phyloP scores from a whole-genome alignment of 2,329 filamentous ascomycete genomes.

The Penicillium sp. region DNA sequence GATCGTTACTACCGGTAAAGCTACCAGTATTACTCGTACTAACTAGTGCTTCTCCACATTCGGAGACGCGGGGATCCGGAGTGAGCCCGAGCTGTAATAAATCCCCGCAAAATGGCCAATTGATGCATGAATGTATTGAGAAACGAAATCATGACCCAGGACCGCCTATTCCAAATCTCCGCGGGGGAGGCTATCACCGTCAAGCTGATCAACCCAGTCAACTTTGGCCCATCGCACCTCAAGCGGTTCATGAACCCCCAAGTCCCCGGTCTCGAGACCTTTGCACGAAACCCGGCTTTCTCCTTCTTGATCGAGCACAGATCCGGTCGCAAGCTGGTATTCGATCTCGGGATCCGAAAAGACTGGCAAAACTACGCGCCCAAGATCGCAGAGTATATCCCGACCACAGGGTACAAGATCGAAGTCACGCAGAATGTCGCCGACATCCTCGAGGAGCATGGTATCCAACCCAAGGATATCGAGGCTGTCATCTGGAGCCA shows the following conservation, averaged over 20 bases:
- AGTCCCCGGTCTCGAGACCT: constrained; percentile 10
- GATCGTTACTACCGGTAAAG: constrained; percentile 9
- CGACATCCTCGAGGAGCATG: constrained; percentile 30
- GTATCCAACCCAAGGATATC: constrained; percentile 24
- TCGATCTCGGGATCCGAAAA: constrained; percentile 40
- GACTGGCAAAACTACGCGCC: constrained; percentile 36
- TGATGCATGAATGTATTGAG: not conserved
- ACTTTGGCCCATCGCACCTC: constrained; percentile 13
- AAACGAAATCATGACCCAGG: not conserved
- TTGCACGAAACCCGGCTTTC: constrained; percentile 5
- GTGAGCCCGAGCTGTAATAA: not conserved
- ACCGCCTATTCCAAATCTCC: constrained; percentile 7
- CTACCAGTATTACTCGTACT: constrained; percentile 3
- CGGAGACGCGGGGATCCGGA: not conserved
- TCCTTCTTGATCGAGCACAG: constrained; percentile 14
- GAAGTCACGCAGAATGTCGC: constrained; percentile 31
- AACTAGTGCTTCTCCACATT: not conserved
- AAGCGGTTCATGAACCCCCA: constrained; percentile 14
- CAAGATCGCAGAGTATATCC: constrained; percentile 23
- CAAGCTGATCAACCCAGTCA: constrained; percentile 11
- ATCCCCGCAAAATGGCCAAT: not conserved
- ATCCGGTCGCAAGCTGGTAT: constrained; percentile 24
- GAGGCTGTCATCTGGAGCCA: constrained; percentile 36
- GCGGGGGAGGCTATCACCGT: constrained; percentile 4
- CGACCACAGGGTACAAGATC: constrained; percentile 23